Conservation (phyloP, 257 asterid genomes). For the Salvia rosmarinus region DNA sequence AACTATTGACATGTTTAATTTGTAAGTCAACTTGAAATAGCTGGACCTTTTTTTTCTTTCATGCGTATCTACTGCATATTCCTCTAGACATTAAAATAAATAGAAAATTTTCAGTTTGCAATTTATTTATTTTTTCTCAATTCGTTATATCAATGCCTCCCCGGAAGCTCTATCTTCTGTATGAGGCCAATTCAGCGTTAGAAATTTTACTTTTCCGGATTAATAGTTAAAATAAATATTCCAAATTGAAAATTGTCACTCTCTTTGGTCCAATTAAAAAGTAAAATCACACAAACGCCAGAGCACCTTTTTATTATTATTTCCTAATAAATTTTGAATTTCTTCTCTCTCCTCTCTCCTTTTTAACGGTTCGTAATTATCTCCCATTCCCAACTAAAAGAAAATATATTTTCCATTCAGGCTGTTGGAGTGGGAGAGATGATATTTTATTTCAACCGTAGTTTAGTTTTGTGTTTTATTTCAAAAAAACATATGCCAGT, state of each 20-base stretch:
- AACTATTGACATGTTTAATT: constrained; percentile 21
- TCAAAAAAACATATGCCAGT: not conserved
- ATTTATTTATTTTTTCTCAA: too few species aligned
- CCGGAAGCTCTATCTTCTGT: not conserved
- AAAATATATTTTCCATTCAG: not conserved
- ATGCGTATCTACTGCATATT: constrained; percentile 30
- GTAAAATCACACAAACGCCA: too few species aligned
- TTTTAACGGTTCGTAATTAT: too few species aligned
- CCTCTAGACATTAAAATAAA: constrained; percentile 6
- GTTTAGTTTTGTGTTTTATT: not conserved
- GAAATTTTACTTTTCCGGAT: not conserved
- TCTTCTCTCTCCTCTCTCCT: too few species aligned
- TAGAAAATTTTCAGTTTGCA: not conserved
- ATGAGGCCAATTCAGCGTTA: not conserved
- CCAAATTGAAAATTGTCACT: not conserved
- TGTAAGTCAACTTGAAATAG: constrained; percentile 34
- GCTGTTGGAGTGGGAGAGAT: not conserved
- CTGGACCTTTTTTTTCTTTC: constrained; percentile 15
- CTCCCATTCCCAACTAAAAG: too few species aligned
- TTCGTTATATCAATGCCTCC: not conserved
- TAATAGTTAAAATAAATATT: not conserved
- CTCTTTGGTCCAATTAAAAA: not conserved
- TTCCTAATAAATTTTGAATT: not conserved
- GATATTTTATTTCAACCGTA: not conserved
- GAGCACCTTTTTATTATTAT: not conserved